Percentiles rank a stretch among this genome's conserved stretches.
Evolutionary conservation across 305 asterid species (phyloP).

Genomic region (Monarda citriodora): DNA sequence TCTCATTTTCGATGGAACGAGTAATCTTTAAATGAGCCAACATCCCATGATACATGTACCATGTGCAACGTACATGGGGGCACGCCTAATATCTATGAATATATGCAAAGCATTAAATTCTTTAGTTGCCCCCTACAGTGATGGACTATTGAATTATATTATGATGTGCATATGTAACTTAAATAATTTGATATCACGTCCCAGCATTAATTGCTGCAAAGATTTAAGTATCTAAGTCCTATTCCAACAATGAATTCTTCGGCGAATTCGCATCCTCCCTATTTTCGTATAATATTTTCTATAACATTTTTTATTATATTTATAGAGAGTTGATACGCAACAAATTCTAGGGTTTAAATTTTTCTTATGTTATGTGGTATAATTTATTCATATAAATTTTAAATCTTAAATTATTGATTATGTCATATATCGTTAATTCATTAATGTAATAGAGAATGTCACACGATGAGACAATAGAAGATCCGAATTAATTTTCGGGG

Average conservation of each 20-base stretch:
- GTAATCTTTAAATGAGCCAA: slow-evolving; percentile 14
- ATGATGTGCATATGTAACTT: slow-evolving; percentile 12
- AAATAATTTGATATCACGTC: slow-evolving; percentile 9
- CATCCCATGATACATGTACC: slow-evolving; percentile 23
- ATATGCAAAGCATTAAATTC: slow-evolving; percentile 15
- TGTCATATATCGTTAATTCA: no score
- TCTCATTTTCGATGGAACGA: no score
- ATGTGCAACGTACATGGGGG: slow-evolving; percentile 20
- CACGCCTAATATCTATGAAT: neutral
- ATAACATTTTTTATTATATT: no score
- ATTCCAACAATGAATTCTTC: slow-evolving; percentile 11
- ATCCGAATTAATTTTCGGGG: neutral
- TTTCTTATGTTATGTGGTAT: no score
- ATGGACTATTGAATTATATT: neutral
- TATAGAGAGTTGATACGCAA: no score
- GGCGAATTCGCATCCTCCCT: no score
- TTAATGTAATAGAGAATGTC: no score
- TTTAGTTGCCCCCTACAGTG: slow-evolving; percentile 1
- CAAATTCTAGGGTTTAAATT: no score
- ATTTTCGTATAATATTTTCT: no score
- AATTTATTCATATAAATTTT: no score
- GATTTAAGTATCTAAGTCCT: neutral
- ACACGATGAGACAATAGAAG: no score
- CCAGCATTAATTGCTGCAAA: slow-evolving; percentile 17
- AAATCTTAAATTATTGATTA: no score